Percentiles rank a stretch among this genome's conserved stretches.
Conservation (phyloP, 2,329 filamentous ascomycete genomes). For the Corniculantispora saksenae region DNA sequence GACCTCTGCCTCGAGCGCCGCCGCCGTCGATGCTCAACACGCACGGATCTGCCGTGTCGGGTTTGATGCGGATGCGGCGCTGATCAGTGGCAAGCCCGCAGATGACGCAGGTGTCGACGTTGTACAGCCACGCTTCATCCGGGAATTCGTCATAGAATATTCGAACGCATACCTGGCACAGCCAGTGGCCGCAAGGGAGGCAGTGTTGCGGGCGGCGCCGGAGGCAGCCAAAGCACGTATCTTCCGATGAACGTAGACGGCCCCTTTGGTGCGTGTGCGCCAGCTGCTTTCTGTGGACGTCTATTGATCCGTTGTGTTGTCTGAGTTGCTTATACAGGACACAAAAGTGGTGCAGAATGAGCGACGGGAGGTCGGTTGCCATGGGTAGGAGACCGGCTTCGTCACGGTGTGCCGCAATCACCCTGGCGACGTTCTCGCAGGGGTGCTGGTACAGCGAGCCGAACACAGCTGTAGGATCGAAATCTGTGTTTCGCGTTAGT, state of each 20-base stretch:
- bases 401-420: not conserved
- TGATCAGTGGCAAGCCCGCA: conserved; percentile 4
- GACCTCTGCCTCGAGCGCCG: conserved; percentile 14
- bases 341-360: not conserved
- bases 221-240: conserved; percentile 18
- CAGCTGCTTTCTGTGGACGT: not conserved
- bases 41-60: conserved; percentile 13
- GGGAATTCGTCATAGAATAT: conserved; percentile 5
- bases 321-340: not conserved
- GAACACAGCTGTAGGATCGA: not conserved
- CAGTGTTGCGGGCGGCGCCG: conserved; percentile 14
- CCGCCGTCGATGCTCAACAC: conserved; percentile 21
- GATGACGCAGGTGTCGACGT: conserved; percentile 14
- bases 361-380: not conserved
- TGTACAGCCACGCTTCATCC: conserved; percentile 14
- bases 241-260: conserved; percentile 10
- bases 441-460: not conserved
- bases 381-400: not conserved
- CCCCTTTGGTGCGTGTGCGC: not conserved
- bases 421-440: not conserved
- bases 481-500: not conserved
- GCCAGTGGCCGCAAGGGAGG: conserved; percentile 17
- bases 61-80: conserved; percentile 10
- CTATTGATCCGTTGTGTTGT: not conserved
- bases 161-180: conserved; percentile 16